These are phyloP conservation scores for Eimeria nieschulzi DNA, from an alignment of 169 alveolate species.

Conservation along the genomic window DNA sequence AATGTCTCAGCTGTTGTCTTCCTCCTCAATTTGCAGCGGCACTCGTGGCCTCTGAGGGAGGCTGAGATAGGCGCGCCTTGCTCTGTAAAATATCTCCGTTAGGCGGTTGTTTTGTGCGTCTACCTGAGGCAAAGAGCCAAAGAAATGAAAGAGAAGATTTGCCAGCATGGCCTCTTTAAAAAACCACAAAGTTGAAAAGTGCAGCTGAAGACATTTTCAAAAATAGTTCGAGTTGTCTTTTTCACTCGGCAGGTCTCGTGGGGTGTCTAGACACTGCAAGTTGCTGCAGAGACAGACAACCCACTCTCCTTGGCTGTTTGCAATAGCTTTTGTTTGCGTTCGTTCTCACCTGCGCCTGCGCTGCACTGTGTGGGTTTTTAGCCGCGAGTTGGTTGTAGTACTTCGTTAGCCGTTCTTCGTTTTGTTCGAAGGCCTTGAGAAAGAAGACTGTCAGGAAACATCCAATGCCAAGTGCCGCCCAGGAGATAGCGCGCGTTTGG, in stretches of 20 bases:
- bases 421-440: conserved; percentile 27
- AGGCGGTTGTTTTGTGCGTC: conserved; percentile 4
- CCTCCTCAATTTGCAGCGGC: neutral
- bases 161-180: neutral
- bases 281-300: neutral
- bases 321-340: neutral
- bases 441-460: conserved; percentile 13
- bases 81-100: conserved; percentile 1
- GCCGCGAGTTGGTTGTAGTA: neutral
- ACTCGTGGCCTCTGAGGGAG: conserved; percentile 9
- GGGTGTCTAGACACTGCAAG: neutral
- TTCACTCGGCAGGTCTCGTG: neutral
- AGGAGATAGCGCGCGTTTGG: conserved; percentile 45
- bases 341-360: conserved; percentile 4
- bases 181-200: too few relatives aligned
- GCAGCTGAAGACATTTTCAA: too few relatives aligned
- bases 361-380: conserved; percentile 12
- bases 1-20: neutral
- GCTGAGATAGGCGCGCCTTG: neutral
- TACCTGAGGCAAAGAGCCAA: neutral
- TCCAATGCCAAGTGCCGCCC: conserved; percentile 5
- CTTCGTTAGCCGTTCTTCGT: neutral
- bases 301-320: neutral
- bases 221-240: too few relatives aligned
- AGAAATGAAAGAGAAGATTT: neutral